Conservation (phyloP, 202 grass and related monocot genomes). For the Eragrostis tef region DNA sequence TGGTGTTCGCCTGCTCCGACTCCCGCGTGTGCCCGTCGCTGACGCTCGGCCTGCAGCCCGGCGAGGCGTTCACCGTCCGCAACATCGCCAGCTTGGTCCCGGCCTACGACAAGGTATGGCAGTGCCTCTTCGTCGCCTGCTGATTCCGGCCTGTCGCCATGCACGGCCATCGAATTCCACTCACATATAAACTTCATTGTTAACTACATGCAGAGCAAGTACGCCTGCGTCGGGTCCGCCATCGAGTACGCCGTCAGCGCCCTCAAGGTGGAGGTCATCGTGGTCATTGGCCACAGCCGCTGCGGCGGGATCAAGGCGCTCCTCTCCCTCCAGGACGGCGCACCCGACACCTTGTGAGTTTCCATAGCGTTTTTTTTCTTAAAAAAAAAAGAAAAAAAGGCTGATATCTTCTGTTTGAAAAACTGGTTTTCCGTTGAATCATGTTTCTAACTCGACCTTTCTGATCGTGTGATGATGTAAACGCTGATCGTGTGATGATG, state of each 20-base stretch:
- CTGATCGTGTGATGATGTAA: not conserved
- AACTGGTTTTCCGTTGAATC: not conserved
- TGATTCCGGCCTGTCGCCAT: not conserved
- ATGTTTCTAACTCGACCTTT: not conserved
- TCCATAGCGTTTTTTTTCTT: not conserved
- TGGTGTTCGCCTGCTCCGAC: constrained; percentile 94
- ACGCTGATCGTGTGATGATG: not conserved
- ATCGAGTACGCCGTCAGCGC: constrained; percentile 86
- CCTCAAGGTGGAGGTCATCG: constrained; percentile 86
- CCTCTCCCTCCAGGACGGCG: constrained; percentile 72
- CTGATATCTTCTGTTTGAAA: too few relatives aligned
- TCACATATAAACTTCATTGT: not conserved
- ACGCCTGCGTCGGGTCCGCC: constrained; percentile 68
- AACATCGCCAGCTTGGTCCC: constrained; percentile 97
- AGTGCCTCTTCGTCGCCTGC: not conserved
- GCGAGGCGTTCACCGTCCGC: constrained; percentile 90
- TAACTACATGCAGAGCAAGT: constrained; percentile 62
- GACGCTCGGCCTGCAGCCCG: constrained; percentile 73
- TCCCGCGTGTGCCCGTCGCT: constrained; percentile 98
- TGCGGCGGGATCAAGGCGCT: constrained; percentile 97
- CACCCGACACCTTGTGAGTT: constrained; percentile 73
- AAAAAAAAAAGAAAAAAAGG: not conserved
- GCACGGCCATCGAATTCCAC: not conserved
- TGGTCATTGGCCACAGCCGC: constrained; percentile 93
- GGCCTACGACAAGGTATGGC: constrained; percentile 62